These are phyloP conservation scores for Tetradesmus obliquus DNA, from an alignment of 139 green algal genomes.

Conservation along the genomic window DNA sequence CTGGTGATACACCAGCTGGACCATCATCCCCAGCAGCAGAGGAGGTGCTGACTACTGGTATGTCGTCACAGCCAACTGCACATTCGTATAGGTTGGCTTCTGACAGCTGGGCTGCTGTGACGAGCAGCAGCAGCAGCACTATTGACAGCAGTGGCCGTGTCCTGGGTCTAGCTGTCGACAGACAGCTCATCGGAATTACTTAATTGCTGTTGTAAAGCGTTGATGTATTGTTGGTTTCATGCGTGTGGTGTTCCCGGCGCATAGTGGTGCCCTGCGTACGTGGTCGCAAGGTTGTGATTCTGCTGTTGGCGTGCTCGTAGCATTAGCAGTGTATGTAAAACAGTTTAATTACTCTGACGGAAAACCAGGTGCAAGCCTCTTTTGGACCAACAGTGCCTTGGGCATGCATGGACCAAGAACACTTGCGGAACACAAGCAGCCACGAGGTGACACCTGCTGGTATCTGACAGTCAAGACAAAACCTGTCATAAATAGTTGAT, in stretches of 20 bases:
- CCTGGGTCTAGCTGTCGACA: not conserved
- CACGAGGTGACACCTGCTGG: not conserved
- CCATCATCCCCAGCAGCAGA: not conserved
- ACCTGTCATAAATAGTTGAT: too few species aligned
- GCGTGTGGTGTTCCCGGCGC: too few species aligned
- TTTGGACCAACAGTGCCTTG: too few species aligned
- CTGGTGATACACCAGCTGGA: not conserved
- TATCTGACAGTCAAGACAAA: not conserved
- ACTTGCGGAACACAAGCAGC: not conserved
- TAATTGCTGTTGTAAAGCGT: too few species aligned
- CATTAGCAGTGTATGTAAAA: too few species aligned
- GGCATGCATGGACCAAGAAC: not conserved
- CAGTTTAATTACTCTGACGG: too few species aligned
- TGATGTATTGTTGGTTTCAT: too few species aligned
- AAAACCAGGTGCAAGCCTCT: too few species aligned
- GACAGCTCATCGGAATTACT: not conserved
- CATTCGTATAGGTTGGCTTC: not conserved
- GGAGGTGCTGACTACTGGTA: not conserved
- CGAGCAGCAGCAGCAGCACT: not conserved
- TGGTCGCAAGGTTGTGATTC: not conserved
- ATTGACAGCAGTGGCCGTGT: not conserved
- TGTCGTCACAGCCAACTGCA: not conserved
- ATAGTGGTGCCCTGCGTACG: not conserved
- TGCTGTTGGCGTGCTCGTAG: too few species aligned
- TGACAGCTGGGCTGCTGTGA: not conserved